Evolutionary conservation across 1,284 basidiomycete genomes (phyloP).

Genomic region (Lentinula novae-zelandiae): DNA sequence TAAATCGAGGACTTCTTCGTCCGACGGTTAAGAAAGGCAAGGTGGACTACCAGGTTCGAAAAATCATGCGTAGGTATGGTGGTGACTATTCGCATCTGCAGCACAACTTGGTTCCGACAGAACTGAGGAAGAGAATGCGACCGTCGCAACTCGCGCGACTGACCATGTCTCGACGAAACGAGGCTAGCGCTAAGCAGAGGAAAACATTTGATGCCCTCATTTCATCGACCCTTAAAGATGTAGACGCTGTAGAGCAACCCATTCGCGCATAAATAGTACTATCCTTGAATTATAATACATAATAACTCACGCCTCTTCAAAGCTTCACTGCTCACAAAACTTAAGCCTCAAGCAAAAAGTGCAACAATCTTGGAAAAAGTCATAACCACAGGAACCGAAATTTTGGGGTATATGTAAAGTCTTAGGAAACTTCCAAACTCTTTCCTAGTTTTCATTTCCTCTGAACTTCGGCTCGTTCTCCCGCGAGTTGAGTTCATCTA

Average conservation of each 20-base stretch:
- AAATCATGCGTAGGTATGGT: slow-evolving; percentile 30
- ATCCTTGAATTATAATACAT: background rate
- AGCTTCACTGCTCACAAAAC: background rate
- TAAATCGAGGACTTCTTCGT: background rate
- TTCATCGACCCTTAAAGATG: background rate
- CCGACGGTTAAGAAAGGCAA: slow-evolving; percentile 6
- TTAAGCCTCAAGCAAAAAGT: too few species aligned
- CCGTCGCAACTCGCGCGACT: slow-evolving; percentile 39
- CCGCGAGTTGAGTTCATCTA: too few species aligned
- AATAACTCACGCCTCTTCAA: background rate
- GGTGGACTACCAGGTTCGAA: slow-evolving; percentile 2
- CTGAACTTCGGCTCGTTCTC: too few species aligned
- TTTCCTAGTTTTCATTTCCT: too few species aligned
- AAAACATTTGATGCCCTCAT: background rate
- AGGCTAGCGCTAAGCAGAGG: slow-evolving; percentile 30
- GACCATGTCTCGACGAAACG: slow-evolving; percentile 38
- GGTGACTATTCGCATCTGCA: slow-evolving; percentile 52
- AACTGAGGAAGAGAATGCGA: slow-evolving; percentile 26
- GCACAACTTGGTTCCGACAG: slow-evolving; percentile 20
- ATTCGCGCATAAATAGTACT: background rate
- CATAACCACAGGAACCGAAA: background rate
- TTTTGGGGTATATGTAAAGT: too few species aligned
- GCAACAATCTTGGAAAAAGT: background rate
- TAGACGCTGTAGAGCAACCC: background rate
- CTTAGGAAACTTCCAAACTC: too few species aligned